Evolutionary conservation across 31 red algal genomes (phyloP).

Genomic region (Odonthalia washingtoniensis): DNA sequence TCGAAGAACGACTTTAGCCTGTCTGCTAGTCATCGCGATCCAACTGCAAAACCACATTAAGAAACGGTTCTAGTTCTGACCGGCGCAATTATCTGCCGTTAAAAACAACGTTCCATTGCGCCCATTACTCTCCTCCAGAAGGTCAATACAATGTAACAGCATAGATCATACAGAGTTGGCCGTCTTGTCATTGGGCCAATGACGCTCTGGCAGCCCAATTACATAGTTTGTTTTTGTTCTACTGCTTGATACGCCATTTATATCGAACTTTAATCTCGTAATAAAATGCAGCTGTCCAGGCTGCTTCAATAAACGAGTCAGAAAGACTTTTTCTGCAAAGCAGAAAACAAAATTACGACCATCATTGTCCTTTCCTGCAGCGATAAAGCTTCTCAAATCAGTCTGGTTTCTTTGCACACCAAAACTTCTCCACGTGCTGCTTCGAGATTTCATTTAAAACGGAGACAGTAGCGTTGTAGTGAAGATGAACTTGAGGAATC

Average conservation of each 20-base stretch:
- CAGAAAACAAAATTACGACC: slow-evolving; percentile 7
- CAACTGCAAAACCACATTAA: neutral
- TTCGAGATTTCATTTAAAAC: no score
- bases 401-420: no score
- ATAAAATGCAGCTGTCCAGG: slow-evolving; percentile 5
- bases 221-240: neutral
- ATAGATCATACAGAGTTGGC: slow-evolving; percentile 3
- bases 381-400: no score
- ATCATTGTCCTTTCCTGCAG: no score
- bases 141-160: neutral
- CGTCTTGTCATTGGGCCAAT: slow-evolving; percentile 20
- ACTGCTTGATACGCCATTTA: neutral
- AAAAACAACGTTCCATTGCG: neutral
- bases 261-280: slow-evolving; percentile 14
- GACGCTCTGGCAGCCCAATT: slow-evolving; percentile 14
- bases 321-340: slow-evolving; percentile 1
- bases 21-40: neutral
- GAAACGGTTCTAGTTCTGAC: neutral
- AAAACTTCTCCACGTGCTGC: no score
- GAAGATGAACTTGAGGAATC: no score
- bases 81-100: slow-evolving; percentile 4
- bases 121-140: neutral
- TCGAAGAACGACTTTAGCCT: neutral
- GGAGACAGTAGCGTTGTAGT: no score
- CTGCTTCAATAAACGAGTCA: neutral